Percentiles rank a stretch among this genome's conserved stretches.
Evolutionary conservation across 148 eudicot species (phyloP).

Genomic region (Rhododendron simsii): DNA sequence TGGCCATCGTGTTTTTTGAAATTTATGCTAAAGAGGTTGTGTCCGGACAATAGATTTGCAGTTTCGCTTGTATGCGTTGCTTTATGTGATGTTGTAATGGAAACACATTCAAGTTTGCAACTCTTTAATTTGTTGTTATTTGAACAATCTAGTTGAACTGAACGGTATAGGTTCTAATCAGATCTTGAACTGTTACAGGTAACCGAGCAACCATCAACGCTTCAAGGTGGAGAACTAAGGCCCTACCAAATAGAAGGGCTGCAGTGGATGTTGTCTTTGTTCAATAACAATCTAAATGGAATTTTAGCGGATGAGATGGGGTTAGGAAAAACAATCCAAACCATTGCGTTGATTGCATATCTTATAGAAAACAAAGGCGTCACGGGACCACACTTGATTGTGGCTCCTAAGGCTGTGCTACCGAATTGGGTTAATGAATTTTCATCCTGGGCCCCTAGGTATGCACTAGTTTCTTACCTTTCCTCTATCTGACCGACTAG

Average conservation of each 20-base stretch:
- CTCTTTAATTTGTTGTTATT: background rate
- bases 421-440: constrained; percentile 94
- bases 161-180: constrained; percentile 5
- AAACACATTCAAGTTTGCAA: background rate
- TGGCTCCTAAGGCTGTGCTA: constrained; percentile 96
- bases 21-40: background rate
- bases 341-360: constrained; percentile 87
- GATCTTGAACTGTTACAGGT: constrained; percentile 43
- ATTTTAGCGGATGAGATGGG: constrained; percentile 99
- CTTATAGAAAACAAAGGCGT: constrained; percentile 88
- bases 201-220: constrained; percentile 91
- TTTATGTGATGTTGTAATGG: background rate
- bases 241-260: constrained; percentile 95
- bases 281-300: constrained; percentile 93
- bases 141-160: background rate
- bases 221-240: constrained; percentile 99
- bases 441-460: constrained; percentile 91
- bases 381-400: constrained; percentile 84
- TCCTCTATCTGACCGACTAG: background rate
- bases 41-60: background rate
- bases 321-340: constrained; percentile 95
- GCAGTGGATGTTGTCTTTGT: constrained; percentile 97
- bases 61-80: background rate
- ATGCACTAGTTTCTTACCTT: constrained; percentile 2
- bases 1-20: background rate